A percentile compares a stretch with the other conserved stretches of the same genome.
Conservation (phyloP, 352 stramenopile genomes). For the Globisporangium camurandrum region DNA sequence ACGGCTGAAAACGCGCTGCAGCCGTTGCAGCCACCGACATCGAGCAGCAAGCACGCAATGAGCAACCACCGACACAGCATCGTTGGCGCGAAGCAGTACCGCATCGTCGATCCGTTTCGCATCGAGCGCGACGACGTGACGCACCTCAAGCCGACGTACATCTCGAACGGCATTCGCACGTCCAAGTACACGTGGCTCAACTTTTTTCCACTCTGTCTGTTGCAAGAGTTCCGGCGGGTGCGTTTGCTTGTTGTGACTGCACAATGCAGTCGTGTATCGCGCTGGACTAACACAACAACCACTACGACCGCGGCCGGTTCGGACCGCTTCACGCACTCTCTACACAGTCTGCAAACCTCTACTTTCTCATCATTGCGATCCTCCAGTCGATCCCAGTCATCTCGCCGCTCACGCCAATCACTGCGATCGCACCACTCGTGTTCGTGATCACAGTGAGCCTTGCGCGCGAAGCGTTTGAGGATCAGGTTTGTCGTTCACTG, state of each 20-base stretch:
- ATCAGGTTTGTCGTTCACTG: slow-evolving; percentile 44
- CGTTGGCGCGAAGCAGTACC: slow-evolving; percentile 23
- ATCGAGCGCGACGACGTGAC: slow-evolving; percentile 44
- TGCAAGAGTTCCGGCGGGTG: slow-evolving; percentile 84
- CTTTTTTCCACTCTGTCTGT: slow-evolving; percentile 57
- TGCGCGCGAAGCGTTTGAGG: slow-evolving; percentile 72
- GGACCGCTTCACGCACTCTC: not conserved
- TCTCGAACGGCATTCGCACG: slow-evolving; percentile 80
- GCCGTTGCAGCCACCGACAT: not conserved
- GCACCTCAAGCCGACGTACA: slow-evolving; percentile 44
- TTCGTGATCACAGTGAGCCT: slow-evolving; percentile 78
- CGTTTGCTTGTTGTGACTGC: slow-evolving; percentile 26
- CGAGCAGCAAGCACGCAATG: not conserved
- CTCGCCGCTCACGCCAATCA: slow-evolving; percentile 45
- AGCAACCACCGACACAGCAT: slow-evolving; percentile 15
- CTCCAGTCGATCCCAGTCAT: slow-evolving; percentile 82
- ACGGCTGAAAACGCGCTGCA: not conserved
- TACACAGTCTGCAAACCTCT: slow-evolving; percentile 75
- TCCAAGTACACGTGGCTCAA: slow-evolving; percentile 88
- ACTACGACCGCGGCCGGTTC: no score
- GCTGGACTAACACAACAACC: slow-evolving; percentile 77
- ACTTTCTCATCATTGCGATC: slow-evolving; percentile 36
- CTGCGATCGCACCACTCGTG: slow-evolving; percentile 70
- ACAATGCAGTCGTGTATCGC: not conserved
- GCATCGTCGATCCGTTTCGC: slow-evolving; percentile 57